phyloP scores from a whole-genome alignment of 2,329 filamentous ascomycete genomes.

The Aspergillus uvarum region DNA sequence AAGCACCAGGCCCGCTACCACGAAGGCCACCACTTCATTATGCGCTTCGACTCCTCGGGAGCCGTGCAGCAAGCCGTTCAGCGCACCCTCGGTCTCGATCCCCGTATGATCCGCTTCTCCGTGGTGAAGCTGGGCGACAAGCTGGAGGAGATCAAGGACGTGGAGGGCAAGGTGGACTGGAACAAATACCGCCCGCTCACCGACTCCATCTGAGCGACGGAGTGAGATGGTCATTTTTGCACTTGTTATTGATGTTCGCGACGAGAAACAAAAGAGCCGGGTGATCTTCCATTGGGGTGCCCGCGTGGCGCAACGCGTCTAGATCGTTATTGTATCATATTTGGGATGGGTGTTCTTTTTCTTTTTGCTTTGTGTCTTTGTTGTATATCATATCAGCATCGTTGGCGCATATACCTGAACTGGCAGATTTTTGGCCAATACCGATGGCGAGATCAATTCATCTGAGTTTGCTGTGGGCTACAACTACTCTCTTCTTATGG shows the following conservation, averaged over 20 bases:
- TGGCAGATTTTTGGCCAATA: slow-evolving; percentile 4
- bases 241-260: slow-evolving; percentile 8
- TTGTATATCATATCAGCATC: slow-evolving; percentile 30
- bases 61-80: slow-evolving; percentile 72
- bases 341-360: slow-evolving; percentile 16
- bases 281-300: not conserved
- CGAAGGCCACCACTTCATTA: slow-evolving; percentile 92
- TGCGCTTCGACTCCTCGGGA: slow-evolving; percentile 86
- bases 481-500: not conserved
- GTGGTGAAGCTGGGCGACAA: slow-evolving; percentile 80
- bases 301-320: slow-evolving; percentile 2
- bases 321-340: slow-evolving; percentile 30
- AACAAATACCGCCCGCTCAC: slow-evolving; percentile 35
- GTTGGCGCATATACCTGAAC: slow-evolving; percentile 30
- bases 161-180: slow-evolving; percentile 58
- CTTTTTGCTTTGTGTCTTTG: slow-evolving; percentile 13
- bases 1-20: slow-evolving; percentile 81
- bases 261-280: not conserved
- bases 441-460: not conserved
- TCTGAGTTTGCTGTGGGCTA: not conserved
- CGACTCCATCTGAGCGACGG: slow-evolving; percentile 24
- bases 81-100: slow-evolving; percentile 77
- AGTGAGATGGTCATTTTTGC: not conserved
- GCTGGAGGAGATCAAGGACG: slow-evolving; percentile 60
- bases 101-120: slow-evolving; percentile 81